phyloP scores from a whole-genome alignment of 306 rosid genomes.

The Lathyrus sativus region DNA sequence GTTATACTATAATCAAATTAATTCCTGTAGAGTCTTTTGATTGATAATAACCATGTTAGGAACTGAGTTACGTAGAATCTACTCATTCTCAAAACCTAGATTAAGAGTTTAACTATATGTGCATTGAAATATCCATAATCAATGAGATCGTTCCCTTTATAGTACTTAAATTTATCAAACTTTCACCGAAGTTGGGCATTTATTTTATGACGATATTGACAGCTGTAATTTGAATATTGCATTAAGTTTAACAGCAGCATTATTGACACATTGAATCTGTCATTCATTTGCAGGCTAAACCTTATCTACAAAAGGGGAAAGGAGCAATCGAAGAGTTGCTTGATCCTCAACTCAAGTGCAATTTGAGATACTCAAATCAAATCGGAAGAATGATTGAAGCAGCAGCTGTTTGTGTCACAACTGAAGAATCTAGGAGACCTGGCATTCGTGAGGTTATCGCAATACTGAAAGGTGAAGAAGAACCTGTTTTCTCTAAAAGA shows the following conservation, averaged over 20 bases:
- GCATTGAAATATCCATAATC: constrained; percentile 26
- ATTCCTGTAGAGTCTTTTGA: constrained; percentile 31
- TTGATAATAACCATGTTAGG: constrained; percentile 1
- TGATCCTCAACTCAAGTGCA: constrained; percentile 74
- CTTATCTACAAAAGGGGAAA: constrained; percentile 77
- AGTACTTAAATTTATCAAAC: background rate
- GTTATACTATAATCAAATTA: constrained; percentile 9
- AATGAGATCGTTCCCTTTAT: constrained; percentile 19
- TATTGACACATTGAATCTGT: constrained; percentile 33
- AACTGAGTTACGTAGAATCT: constrained; percentile 18
- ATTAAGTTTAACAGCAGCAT: constrained; percentile 4
- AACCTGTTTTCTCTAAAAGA: constrained; percentile 51
- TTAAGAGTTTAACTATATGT: constrained; percentile 3
- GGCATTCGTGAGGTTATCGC: constrained; percentile 73
- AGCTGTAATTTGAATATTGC: constrained; percentile 6
- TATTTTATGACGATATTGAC: background rate
- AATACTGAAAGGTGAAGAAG: constrained; percentile 79
- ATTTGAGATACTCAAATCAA: constrained; percentile 60
- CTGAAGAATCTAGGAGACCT: constrained; percentile 89
- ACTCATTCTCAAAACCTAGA: constrained; percentile 1
- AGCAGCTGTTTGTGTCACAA: constrained; percentile 77
- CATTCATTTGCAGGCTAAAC: constrained; percentile 71
- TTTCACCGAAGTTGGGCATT: constrained; percentile 6
- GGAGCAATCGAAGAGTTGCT: constrained; percentile 85
- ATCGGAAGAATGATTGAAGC: constrained; percentile 81